Base-by-base conservation (phyloP, 805 yeast species). In the Scheffersomyces lignosus region DNA sequence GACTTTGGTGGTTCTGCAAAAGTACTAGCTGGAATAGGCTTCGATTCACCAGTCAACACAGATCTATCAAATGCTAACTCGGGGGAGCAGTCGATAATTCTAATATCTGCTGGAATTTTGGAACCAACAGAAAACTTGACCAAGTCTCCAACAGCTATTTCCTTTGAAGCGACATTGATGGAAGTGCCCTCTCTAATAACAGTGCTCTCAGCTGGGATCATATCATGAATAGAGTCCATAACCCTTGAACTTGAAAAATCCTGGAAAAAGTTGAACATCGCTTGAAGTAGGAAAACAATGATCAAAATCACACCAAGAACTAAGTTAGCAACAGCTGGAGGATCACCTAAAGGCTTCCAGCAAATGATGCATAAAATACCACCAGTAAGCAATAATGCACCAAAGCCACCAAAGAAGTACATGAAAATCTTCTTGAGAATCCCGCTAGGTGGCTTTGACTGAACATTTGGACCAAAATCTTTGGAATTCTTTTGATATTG, bases 331-430 rank as follows among this genome's bases (percentile, higher is more conserved):
- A 56, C 39, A 1, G 67, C 64, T 4, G 74, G 75, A 15, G 78
- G 78, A 27, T 70, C 51, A 9, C 77, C 75, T 31, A 73, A 54
- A 4, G 78, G 77, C 40, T 69, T 71, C 73, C 76, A 74, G 22
- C 66, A 53, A 20, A 73, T 47, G 31, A 65, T 55, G 45, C 69
- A 68, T 16, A 74, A 56, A 7, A 71, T 48, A 35, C 72, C 76
- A 40, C 69, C 73, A 29, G 56, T 47, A 34, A 70, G 48, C 25
- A 73, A 54, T 29, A 73, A 53, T 1, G 60, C 41, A 20, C 79
- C 76, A 52, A 73, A 73, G 5, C 78, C 77, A 38, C 76, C 76
- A 55, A 73, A 73, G 37, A 69, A 54, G 48, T 73, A 69, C 34
- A 54, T 40, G 30, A 68, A 56, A 3, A 66, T 37, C 47, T 61